phyloP scores from a whole-genome alignment of 352 stramenopile species.

The Phytophthora agathidicida region DNA sequence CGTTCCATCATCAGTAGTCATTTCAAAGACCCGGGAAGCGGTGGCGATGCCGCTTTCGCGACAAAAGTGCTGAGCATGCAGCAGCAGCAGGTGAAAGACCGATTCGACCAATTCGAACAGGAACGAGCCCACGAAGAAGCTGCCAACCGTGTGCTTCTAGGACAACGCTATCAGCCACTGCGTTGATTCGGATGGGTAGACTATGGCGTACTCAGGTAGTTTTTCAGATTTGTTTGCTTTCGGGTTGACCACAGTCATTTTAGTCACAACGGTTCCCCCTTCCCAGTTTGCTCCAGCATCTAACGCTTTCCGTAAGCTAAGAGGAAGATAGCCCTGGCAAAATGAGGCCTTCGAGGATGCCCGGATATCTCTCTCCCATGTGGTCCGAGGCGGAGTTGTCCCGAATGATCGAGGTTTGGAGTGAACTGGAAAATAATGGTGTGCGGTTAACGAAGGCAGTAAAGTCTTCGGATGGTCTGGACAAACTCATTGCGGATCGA shows the following conservation, averaged over 20 bases:
- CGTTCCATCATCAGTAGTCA: conserved; percentile 23
- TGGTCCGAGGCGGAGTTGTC: conserved; percentile 23
- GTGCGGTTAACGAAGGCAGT: too few relatives aligned
- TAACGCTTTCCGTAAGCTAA: too few relatives aligned
- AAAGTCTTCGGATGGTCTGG: conserved; percentile 2
- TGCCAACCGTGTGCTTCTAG: conserved; percentile 16
- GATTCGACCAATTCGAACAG: conserved; percentile 26
- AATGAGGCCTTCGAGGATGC: too few relatives aligned
- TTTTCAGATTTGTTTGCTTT: neutral
- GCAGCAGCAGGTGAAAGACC: conserved; percentile 20
- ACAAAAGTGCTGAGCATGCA: conserved; percentile 25
- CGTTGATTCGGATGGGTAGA: too few relatives aligned
- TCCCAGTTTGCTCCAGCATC: conserved; percentile 5
- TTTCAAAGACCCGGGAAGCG: conserved; percentile 20
- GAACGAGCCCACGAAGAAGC: conserved; percentile 13
- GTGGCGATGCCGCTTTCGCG: conserved; percentile 23
- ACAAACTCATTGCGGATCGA: conserved; percentile 1
- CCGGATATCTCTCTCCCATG: too few relatives aligned
- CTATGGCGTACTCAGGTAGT: neutral
- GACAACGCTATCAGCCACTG: neutral
- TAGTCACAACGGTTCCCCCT: too few relatives aligned
- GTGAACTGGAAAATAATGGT: neutral
- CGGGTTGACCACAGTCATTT: neutral
- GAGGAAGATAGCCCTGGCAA: too few relatives aligned
- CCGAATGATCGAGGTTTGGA: conserved; percentile 19